Conservation (phyloP, 164 flowering plant species). For the Chimonanthus praecox region DNA sequence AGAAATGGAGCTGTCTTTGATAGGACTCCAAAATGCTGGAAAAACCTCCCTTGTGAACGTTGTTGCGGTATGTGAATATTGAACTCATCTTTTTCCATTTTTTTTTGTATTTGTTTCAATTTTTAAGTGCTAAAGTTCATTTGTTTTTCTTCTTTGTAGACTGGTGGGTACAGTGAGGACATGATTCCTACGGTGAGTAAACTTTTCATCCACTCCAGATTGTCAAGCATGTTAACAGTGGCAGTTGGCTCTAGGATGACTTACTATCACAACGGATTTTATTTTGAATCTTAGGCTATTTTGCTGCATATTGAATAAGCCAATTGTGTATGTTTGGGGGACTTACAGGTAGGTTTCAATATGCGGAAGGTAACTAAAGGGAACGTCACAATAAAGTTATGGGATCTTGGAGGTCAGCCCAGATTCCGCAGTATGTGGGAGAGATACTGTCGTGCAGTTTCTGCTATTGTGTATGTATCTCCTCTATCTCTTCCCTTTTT, state of each 20-base stretch:
- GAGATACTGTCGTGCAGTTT: constrained; percentile 91
- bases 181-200: constrained; percentile 90
- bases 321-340: not conserved
- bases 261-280: not conserved
- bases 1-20: constrained; percentile 92
- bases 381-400: constrained; percentile 82
- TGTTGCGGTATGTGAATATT: constrained; percentile 59
- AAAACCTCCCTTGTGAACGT: constrained; percentile 95
- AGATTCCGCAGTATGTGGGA: constrained; percentile 99
- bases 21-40: constrained; percentile 94
- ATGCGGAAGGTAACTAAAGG: constrained; percentile 95
- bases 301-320: not conserved
- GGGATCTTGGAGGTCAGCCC: constrained; percentile 99
- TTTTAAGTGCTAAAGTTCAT: not conserved
- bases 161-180: constrained; percentile 96
- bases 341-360: constrained; percentile 79
- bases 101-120: not conserved
- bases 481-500: not conserved
- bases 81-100: not conserved
- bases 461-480: constrained; percentile 73
- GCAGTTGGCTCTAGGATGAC: not conserved
- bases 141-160: constrained; percentile 34
- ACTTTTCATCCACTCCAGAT: not conserved
- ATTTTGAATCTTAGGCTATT: not conserved
- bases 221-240: not conserved